phyloP scores from a whole-genome alignment of 2,329 filamentous ascomycete species.

The Diplodia sapinea region DNA sequence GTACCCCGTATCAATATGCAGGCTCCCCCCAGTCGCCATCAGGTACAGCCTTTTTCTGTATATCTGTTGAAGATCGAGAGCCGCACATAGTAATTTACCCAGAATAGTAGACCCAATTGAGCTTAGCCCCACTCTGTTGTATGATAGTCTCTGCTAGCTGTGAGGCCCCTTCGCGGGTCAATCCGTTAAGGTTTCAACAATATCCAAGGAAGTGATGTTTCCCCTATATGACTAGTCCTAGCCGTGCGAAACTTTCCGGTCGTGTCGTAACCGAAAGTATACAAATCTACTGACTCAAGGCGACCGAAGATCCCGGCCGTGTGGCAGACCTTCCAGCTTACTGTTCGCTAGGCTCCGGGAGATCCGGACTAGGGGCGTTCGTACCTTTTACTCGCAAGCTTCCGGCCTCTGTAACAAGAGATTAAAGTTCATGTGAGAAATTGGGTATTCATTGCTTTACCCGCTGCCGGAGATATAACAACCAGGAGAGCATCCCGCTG shows the following conservation, averaged over 20 bases:
- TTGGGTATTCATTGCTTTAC: not conserved
- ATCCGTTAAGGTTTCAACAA: no score
- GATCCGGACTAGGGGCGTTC: not conserved
- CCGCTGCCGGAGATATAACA: not conserved
- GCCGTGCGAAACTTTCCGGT: not conserved
- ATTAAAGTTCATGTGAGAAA: not conserved
- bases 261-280: not conserved
- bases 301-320: not conserved
- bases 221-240: not conserved
- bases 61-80: no score
- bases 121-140: no score
- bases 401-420: not conserved
- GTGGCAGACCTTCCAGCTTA: not conserved
- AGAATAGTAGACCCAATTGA: no score
- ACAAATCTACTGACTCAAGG: not conserved
- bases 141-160: no score
- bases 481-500: not conserved
- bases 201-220: no score
- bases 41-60: no score
- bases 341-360: not conserved
- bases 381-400: no score
- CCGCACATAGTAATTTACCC: no score
- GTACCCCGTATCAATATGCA: no score
- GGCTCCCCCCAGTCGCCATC: no score
- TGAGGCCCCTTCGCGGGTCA: no score